Evolutionary conservation across 805 yeast genomes (phyloP), one percentile per base, ranked within the genome.

Genomic region (Kodamaea fukazawae): DNA sequence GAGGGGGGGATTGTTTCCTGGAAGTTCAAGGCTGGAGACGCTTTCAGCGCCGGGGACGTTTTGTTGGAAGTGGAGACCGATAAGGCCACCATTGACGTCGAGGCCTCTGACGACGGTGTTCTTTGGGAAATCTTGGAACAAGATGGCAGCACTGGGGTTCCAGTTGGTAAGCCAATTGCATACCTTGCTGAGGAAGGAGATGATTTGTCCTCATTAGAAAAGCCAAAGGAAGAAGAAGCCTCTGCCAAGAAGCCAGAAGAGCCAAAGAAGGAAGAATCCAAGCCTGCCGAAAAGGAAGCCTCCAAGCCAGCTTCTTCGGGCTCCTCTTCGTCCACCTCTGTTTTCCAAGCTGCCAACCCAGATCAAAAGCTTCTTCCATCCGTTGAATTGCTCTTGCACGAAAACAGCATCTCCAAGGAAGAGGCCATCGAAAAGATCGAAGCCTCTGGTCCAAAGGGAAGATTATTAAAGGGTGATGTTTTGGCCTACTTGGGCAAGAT

Each of bases 131-230:
- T 93, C 41, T 48, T 75, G 38, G 57, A 52, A n/a, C 71, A 69
- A 17, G 81, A 84, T 42, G 99, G 99, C n/a, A 78, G 78, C 28
- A 80, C 78, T 43, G 90, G 81, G 27, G 70, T 91, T 39, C 77
- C 81, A 7, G 98, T 91, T 7, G 96, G 96, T n/a, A 68, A 75
- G 32, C 83, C 96, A 20, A 91, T 91, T 65, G 99, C 97, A 0
- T 79, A 79, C 40, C 50, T 86, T 42, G 97, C 96, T 9, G 98
- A 90, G 50, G 81, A 79, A 1, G 95, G 79, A 26, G 99, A 93
- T 57, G 95, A 90, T 56, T 57, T 91, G 45, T 56, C 77, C 7
- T 62, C 77, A 11, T 66, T 89, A 47, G 80, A 77, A 48, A 59
- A 72, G 44, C 95, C 96, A 11, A 58, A 61, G 17, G 54, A 71